A percentile compares a stretch with the other conserved stretches of the same genome.
phyloP scores from a whole-genome alignment of 805 yeast species.

The Lipomyces sp. region DNA sequence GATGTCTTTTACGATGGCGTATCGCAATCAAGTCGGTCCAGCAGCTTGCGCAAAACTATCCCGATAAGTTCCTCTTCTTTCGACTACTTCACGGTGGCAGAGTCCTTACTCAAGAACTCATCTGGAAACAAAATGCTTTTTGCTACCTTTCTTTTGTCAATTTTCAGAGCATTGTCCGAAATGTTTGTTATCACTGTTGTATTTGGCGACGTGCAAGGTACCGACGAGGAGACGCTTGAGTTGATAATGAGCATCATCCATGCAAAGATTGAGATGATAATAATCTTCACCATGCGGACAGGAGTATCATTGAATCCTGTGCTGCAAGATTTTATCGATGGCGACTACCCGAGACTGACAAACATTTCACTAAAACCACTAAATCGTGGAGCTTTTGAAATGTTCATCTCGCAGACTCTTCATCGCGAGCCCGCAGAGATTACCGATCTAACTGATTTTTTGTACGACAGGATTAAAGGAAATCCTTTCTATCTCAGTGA shows the following conservation, averaged over 20 bases:
- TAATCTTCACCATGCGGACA: constrained; percentile 22
- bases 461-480: constrained; percentile 12
- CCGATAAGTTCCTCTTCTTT: neutral
- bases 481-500: constrained; percentile 24
- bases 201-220: constrained; percentile 23
- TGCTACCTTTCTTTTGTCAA: constrained; percentile 14
- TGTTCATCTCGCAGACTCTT: constrained; percentile 10
- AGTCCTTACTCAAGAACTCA: constrained; percentile 11
- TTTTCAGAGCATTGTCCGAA: constrained; percentile 19
- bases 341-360: constrained; percentile 16
- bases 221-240: constrained; percentile 29
- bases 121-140: constrained; percentile 22
- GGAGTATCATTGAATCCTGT: constrained; percentile 3
- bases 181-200: constrained; percentile 16
- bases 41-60: constrained; percentile 1
- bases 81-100: neutral
- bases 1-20: constrained; percentile 1
- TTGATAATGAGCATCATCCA: constrained; percentile 17
- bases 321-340: constrained; percentile 13
- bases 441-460: constrained; percentile 12
- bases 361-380: constrained; percentile 22
- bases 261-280: constrained; percentile 17
- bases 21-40: constrained; percentile 7
- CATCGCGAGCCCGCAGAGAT: constrained; percentile 15
- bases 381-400: constrained; percentile 9